Evolutionary conservation across 257 asterid genomes (phyloP).

Genomic region (Ophiorrhiza pumila): DNA sequence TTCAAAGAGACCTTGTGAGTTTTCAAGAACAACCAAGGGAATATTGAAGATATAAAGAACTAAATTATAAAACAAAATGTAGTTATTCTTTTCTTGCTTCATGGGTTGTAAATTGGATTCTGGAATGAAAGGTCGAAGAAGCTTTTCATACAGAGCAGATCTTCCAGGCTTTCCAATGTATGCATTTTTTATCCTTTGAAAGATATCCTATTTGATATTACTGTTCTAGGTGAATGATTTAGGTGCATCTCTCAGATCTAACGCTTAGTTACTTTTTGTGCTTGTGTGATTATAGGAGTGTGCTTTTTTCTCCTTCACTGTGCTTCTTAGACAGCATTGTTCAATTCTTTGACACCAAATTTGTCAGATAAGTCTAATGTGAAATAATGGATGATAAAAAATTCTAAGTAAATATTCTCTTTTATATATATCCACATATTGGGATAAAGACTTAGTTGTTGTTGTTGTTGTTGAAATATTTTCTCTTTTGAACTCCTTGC

Average conservation of each 20-base stretch:
- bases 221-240: no score
- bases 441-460: no score
- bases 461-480: no score
- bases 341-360: neutral
- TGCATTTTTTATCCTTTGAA: neutral
- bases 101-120: neutral
- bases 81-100: neutral
- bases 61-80: neutral
- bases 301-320: neutral
- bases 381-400: neutral
- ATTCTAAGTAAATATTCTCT: no score
- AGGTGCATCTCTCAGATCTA: no score
- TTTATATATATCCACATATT: no score
- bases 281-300: no score
- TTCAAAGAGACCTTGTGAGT: neutral
- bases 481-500: neutral
- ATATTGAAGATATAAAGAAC: neutral
- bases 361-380: neutral
- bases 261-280: no score
- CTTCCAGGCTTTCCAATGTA: neutral
- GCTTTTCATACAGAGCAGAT: neutral
- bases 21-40: neutral
- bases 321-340: neutral
- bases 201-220: no score
- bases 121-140: neutral